Conservation (phyloP, 2,329 filamentous ascomycete species). For the Aspergillus phoenicis region DNA sequence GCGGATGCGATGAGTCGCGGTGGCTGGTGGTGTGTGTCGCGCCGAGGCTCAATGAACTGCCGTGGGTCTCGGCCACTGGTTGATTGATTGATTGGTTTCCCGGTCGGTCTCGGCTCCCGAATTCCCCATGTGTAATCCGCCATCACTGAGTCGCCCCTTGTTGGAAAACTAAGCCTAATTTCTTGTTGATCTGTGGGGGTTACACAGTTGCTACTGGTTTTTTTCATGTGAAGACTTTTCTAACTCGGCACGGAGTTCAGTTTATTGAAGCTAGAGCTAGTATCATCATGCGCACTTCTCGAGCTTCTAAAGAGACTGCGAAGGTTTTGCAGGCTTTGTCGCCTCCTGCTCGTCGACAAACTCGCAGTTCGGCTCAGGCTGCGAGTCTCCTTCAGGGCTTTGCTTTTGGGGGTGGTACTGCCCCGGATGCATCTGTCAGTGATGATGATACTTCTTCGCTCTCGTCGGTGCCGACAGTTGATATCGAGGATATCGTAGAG, state of each 20-base stretch:
- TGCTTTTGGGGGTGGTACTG: slow-evolving; percentile 25
- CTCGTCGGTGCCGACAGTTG: slow-evolving; percentile 43
- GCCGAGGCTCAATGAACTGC: no score
- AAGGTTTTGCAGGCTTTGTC: slow-evolving; percentile 57
- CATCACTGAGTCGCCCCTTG: no score
- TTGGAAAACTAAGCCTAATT: no score
- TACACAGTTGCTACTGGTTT: no score
- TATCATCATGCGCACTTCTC: slow-evolving; percentile 58
- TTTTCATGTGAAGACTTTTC: slow-evolving; percentile 26
- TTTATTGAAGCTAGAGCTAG: no score
- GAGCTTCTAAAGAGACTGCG: slow-evolving; percentile 60
- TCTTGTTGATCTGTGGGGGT: no score
- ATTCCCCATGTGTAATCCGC: no score
- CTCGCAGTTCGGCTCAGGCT: slow-evolving; percentile 31
- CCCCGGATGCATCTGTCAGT: slow-evolving; percentile 31
- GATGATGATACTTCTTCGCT: slow-evolving; percentile 38
- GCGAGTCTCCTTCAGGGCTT: slow-evolving; percentile 31
- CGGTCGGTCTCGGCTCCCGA: no score
- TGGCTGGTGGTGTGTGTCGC: no score
- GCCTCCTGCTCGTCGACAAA: slow-evolving; percentile 46
- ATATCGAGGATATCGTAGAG: slow-evolving; percentile 61
- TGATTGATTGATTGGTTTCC: no score
- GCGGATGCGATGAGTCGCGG: no score
- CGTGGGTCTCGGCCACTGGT: no score
- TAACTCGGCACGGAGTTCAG: neutral